phyloP scores from a whole-genome alignment of 148 eudicot genomes.

The Suaeda aralocaspica region DNA sequence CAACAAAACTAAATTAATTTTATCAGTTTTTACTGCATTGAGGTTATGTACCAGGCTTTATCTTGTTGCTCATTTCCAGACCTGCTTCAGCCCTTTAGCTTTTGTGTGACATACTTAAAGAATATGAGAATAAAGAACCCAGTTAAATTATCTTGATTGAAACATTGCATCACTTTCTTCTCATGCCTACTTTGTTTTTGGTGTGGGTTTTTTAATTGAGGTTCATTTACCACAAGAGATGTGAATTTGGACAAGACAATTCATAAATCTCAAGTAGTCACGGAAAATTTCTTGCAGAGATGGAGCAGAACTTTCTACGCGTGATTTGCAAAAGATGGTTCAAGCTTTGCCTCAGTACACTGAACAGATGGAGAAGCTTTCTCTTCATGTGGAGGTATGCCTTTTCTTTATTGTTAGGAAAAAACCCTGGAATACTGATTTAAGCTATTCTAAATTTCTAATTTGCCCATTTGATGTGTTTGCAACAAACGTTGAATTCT shows the following conservation, averaged over 20 bases:
- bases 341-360: slow-evolving; percentile 95
- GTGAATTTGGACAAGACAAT: not conserved
- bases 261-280: slow-evolving; percentile 1
- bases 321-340: slow-evolving; percentile 97
- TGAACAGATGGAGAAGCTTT: slow-evolving; percentile 86
- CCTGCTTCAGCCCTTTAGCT: not conserved
- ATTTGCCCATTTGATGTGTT: not conserved
- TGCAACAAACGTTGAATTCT: not conserved
- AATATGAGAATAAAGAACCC: not conserved
- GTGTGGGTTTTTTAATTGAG: not conserved
- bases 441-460: too few species aligned
- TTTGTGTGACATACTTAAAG: not conserved
- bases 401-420: not conserved
- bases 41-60: too few species aligned
- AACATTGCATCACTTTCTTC: not conserved
- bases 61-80: not conserved
- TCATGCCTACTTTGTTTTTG: not conserved
- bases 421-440: not conserved
- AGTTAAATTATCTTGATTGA: not conserved
- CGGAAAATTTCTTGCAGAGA: slow-evolving; percentile 48
- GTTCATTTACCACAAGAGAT: not conserved
- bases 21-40: not conserved
- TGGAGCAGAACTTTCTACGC: slow-evolving; percentile 76
- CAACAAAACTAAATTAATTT: too few species aligned
- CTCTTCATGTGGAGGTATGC: slow-evolving; percentile 83